Base-by-base conservation (phyloP, 225 moss, liverwort and hornwort genomes). In the Antitrichia curtipendula region DNA sequence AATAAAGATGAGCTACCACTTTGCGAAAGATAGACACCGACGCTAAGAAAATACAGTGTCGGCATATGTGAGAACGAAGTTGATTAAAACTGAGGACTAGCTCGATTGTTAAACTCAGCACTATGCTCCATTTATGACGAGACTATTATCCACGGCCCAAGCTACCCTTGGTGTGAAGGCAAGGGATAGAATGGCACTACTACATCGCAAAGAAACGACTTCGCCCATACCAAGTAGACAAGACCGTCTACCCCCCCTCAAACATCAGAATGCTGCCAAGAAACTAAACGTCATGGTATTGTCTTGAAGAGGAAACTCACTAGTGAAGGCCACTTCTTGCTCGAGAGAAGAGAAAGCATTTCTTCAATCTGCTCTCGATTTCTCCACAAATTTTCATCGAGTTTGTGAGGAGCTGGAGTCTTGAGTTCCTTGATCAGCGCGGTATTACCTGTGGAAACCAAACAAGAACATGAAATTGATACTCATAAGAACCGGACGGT, bases 321-420 rank as follows among this genome's bases (percentile, higher is more conserved):
- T 78, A 70, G 28, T 47, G 88, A 88, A 88, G 99, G 97, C 99
- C 99, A 96, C 38, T 90, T 92, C 43, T 89, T 75, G 84, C 93
- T 91, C 34, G 92, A 85, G 47, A 97, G 91, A 85, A 94, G 88
- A 88, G 86, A 78, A 72, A 96, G 86, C 14, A 93, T 91, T 90
- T 99, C 97, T 90, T 99, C 99, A 52, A 97, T 91, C 85, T 96
- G 95, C 88, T 99, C 97, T 69, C 99, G 95, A 86, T 99, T 95
- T 82, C 91, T 93, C 99, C 99, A 99, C 76, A 95, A 87, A 88
- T 99, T 97, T 91, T 97, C 99, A 87, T 99, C 97, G 52, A 99
- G 93, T 90, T 99, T 99, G 88, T 99, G 97, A 90, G 99, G 95
- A 58, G 90, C 88, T 80, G 82, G 29, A 83, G 88, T 75, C 71